These are phyloP conservation scores for Nicotiana undulata DNA, from an alignment of 257 asterid genomes.

Conservation along the genomic window DNA sequence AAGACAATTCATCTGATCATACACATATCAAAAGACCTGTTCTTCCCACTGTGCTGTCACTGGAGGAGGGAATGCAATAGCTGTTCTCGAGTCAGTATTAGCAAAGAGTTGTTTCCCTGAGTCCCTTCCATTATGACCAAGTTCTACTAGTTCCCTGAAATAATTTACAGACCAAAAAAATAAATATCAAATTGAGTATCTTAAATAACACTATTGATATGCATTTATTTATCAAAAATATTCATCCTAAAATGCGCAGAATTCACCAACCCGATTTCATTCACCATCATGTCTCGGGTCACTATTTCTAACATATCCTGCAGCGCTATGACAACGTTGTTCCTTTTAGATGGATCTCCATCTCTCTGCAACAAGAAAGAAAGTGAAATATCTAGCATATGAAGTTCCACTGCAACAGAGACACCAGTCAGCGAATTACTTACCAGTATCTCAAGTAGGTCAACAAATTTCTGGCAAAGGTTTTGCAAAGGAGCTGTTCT, in stretches of 20 bases:
- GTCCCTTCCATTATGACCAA: slow-evolving; percentile 74
- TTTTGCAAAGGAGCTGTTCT: slow-evolving; percentile 72
- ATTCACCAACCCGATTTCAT: slow-evolving; percentile 71
- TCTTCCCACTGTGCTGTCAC: slow-evolving; percentile 94
- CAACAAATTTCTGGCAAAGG: slow-evolving; percentile 72
- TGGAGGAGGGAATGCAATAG: slow-evolving; percentile 73
- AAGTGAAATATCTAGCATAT: slow-evolving; percentile 5
- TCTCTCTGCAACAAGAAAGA: slow-evolving; percentile 53
- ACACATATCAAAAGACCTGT: slow-evolving; percentile 48
- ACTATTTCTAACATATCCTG: slow-evolving; percentile 95
- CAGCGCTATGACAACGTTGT: slow-evolving; percentile 68
- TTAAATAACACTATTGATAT: background rate
- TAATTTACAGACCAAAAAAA: slow-evolving; percentile 6
- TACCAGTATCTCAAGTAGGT: slow-evolving; percentile 87
- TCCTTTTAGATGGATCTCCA: slow-evolving; percentile 65
- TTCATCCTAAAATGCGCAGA: slow-evolving; percentile 3
- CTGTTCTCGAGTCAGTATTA: slow-evolving; percentile 32
- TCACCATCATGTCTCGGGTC: slow-evolving; percentile 91
- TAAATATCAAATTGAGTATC: background rate
- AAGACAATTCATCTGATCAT: background rate
- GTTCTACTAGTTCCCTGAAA: slow-evolving; percentile 77
- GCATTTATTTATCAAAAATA: background rate
- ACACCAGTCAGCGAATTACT: slow-evolving; percentile 16
- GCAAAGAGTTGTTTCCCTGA: slow-evolving; percentile 84
- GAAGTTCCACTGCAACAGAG: background rate